Evolutionary conservation across 2,329 filamentous ascomycete species (phyloP).

Genomic region (Didymella glomerata): DNA sequence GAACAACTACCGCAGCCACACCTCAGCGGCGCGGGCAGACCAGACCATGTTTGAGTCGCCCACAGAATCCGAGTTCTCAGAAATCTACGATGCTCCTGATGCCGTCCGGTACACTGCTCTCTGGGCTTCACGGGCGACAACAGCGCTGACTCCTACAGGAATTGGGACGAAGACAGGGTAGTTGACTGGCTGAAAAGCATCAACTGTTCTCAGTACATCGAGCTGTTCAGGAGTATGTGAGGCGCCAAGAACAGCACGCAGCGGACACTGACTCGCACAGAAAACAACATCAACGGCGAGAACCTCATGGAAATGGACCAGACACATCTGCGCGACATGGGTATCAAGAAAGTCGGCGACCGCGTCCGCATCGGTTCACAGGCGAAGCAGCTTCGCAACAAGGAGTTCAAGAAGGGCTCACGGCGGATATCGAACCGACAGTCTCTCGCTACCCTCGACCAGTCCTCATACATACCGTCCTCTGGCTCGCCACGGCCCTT

Average conservation of each 20-base stretch:
- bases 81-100: conserved; percentile 75
- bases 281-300: conserved; percentile 97
- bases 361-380: conserved; percentile 78
- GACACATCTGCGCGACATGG: conserved; percentile 95
- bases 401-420: conserved; percentile 59
- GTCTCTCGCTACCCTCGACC: conserved; percentile 82
- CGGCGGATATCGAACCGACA: conserved; percentile 82
- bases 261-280: conserved; percentile 49
- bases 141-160: conserved; percentile 51
- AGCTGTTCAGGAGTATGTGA: conserved; percentile 74
- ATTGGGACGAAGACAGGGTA: conserved; percentile 90
- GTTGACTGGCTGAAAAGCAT: conserved; percentile 90
- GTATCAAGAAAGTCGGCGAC: conserved; percentile 97
- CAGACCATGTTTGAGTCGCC: conserved; percentile 76
- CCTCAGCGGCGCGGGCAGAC: conserved; percentile 46
- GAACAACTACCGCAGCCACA: conserved; percentile 49
- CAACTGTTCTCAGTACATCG: conserved; percentile 93
- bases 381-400: conserved; percentile 59
- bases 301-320: conserved; percentile 97
- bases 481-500: conserved; percentile 71
- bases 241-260: neutral
- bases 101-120: conserved; percentile 53
- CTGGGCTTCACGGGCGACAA: neutral
- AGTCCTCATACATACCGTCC: conserved; percentile 66
- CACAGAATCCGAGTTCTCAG: conserved; percentile 92